Evolutionary conservation across 371 early-diverging fungal species (phyloP), one percentile per base, ranked within the genome.

Genomic region (Mortierella sp.): DNA sequence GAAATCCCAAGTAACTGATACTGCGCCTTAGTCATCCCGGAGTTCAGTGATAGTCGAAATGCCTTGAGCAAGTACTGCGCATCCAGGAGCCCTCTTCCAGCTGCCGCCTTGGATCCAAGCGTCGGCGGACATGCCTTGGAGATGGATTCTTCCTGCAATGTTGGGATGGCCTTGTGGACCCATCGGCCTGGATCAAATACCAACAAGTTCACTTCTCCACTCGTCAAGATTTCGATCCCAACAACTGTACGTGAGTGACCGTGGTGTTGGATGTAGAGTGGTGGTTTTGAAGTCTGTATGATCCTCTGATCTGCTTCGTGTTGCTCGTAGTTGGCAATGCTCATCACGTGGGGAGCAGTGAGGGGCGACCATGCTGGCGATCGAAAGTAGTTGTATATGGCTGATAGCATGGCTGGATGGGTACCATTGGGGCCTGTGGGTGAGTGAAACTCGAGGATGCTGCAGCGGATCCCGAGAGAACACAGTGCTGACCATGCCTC

Each of bases 221-320:
- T 71, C 37, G 77, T 78, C 16, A 82, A 57, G 29, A 84, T 16
- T 62, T 91, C 91, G 6, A 90, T 83, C 12, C 93, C 93, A 37
- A 92, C 73, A 10, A 92, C 82, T 0, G 91, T 90, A 17, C 88
- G 69, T 57, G 90, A 90, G 51, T 92, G 93, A 1, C 93, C 93
- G 43, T 88, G 85, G 58, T 92, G 88, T 71, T 93, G 93, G 31
- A 91, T 78, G 66, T 92, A 93, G 7, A 93, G 74, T 5, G 93
- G 92, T 1, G 89, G 88, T 55, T 81, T 81, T 25, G 80, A 58
- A 1, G 89, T 91, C 49, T 74, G 76, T 2, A 68, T 31, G 45
- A 78, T 55, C 44, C 37, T 48, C 28, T 49, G 68, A 10, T 61
- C 61, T 0, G 7, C 7, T 5, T 34, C 52, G 3, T 1, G 14